Evolutionary conservation across 306 rosid genomes (phyloP).

Genomic region (Senna siamea): DNA sequence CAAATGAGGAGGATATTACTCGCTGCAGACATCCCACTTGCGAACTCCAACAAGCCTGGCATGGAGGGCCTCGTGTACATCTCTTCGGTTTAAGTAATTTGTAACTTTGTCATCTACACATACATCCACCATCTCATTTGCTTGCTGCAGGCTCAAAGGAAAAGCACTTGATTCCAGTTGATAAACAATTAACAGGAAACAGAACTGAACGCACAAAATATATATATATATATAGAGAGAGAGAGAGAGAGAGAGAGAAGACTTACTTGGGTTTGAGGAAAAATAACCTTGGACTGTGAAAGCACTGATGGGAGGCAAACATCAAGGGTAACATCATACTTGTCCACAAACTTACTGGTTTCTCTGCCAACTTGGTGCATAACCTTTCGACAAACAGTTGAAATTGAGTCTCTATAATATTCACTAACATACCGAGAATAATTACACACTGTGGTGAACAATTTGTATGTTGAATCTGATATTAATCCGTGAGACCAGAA

Average conservation of each 20-base stretch:
- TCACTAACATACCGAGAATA: slow-evolving; percentile 56
- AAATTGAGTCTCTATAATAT: slow-evolving; percentile 52
- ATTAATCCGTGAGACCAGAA: slow-evolving; percentile 64
- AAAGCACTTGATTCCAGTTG: slow-evolving; percentile 6
- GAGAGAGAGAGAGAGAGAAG: not conserved
- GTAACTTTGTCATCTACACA: slow-evolving; percentile 94
- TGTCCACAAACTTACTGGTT: slow-evolving; percentile 81
- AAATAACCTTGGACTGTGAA: slow-evolving; percentile 63
- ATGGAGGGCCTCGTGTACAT: slow-evolving; percentile 80
- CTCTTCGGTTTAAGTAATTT: slow-evolving; percentile 80
- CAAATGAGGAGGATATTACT: slow-evolving; percentile 47
- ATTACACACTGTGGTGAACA: slow-evolving; percentile 54
- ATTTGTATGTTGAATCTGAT: slow-evolving; percentile 55
- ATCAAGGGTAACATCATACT: slow-evolving; percentile 78
- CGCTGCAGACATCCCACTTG: slow-evolving; percentile 91
- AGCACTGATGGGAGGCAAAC: slow-evolving; percentile 73
- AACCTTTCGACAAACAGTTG: slow-evolving; percentile 58
- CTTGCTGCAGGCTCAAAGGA: slow-evolving; percentile 55
- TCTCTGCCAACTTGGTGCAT: slow-evolving; percentile 69
- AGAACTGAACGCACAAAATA: slow-evolving; percentile 4
- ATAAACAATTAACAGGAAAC: not conserved
- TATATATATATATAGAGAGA: too few species aligned
- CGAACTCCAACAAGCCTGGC: slow-evolving; percentile 89
- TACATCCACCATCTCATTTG: slow-evolving; percentile 73
- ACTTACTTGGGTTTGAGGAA: slow-evolving; percentile 59